phyloP scores from a whole-genome alignment of 73 alveolate species.

The Blepharisma japonicum region DNA sequence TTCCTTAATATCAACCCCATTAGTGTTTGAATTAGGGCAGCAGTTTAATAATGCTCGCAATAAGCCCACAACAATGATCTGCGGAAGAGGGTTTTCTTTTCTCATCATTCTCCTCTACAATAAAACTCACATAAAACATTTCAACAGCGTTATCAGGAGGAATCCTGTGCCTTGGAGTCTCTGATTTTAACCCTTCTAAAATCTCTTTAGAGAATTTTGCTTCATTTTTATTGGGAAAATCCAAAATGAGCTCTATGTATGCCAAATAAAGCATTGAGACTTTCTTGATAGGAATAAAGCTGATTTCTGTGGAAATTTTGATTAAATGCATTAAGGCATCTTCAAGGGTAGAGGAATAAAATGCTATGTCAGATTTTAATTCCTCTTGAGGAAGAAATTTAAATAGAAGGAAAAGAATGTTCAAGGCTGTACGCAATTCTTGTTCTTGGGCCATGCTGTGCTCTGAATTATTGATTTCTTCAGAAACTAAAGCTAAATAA shows the following conservation, averaged over 20 bases:
- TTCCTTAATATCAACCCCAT: slow-evolving; percentile 6
- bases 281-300: slow-evolving; percentile 55
- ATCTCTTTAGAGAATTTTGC: too few species aligned
- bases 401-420: not conserved
- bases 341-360: not conserved
- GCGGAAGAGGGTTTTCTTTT: slow-evolving; percentile 58
- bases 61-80: slow-evolving; percentile 57
- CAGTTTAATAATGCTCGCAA: slow-evolving; percentile 53
- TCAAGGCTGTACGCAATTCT: not conserved
- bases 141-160: slow-evolving; percentile 23
- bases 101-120: slow-evolving; percentile 54
- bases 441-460: not conserved
- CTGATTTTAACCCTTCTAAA: not conserved
- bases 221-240: not conserved
- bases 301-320: slow-evolving; percentile 43
- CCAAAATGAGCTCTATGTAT: slow-evolving; percentile 39
- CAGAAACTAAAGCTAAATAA: not conserved
- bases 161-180: slow-evolving; percentile 30
- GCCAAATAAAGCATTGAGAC: slow-evolving; percentile 39
- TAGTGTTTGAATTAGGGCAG: slow-evolving; percentile 54
- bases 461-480: not conserved
- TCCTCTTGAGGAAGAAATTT: not conserved
- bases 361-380: not conserved
- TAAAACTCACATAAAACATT: slow-evolving; percentile 37
- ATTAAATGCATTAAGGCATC: slow-evolving; percentile 31